phyloP scores from a whole-genome alignment of 108 stramenopile species.

The Conticribra weissflogii region DNA sequence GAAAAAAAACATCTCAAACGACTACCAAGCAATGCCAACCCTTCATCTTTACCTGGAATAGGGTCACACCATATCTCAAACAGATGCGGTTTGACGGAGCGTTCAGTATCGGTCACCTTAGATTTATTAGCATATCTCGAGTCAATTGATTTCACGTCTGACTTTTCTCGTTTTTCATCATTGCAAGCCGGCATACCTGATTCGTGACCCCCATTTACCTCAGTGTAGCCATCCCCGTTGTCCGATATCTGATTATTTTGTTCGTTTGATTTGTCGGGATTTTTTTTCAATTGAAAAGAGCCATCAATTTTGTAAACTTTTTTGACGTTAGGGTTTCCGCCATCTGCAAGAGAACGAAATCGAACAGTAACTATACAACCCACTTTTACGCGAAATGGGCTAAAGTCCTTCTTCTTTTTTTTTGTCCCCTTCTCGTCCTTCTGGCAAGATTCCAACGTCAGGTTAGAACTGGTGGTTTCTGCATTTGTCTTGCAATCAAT shows the following conservation, averaged over 20 bases:
- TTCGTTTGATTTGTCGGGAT: neutral
- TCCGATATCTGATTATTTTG: too few species aligned
- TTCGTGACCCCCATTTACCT: too few species aligned
- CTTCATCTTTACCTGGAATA: constrained; percentile 61
- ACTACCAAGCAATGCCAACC: constrained; percentile 64
- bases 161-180: neutral
- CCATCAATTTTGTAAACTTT: constrained; percentile 27
- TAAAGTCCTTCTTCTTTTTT: constrained; percentile 55
- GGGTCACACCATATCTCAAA: constrained; percentile 70
- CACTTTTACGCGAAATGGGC: constrained; percentile 73
- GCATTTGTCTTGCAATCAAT: too few species aligned
- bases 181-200: too few species aligned
- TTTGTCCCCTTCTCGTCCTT: too few species aligned
- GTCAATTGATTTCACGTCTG: too few species aligned
- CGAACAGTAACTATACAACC: constrained; percentile 74
- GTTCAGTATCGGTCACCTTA: neutral
- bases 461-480: too few species aligned
- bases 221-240: too few species aligned
- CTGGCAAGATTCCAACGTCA: too few species aligned
- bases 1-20: constrained; percentile 70
- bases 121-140: too few species aligned
- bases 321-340: constrained; percentile 32
- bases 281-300: constrained; percentile 3
- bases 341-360: constrained; percentile 43
- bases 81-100: constrained; percentile 11